Evolutionary conservation across 2,329 filamentous ascomycete genomes (phyloP).

Genomic region (Claviceps digitariae): DNA sequence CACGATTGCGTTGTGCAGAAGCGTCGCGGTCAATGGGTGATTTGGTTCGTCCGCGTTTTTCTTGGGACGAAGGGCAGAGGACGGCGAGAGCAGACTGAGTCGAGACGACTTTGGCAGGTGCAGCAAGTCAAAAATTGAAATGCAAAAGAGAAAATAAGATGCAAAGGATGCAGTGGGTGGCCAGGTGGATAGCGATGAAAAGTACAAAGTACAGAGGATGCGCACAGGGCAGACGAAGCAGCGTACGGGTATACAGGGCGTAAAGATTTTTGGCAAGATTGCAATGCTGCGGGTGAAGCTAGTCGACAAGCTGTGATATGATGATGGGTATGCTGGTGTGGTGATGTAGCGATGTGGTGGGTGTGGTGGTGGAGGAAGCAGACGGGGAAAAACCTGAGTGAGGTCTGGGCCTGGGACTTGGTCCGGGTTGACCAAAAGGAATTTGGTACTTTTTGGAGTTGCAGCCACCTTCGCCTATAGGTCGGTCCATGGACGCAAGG

Average conservation of each 20-base stretch:
- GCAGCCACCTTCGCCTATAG: slow-evolving; percentile 1
- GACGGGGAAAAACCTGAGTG: slow-evolving; percentile 20
- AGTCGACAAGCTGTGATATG: slow-evolving; percentile 5
- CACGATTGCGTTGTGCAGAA: not conserved
- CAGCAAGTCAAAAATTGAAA: not conserved
- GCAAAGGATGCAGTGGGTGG: too few species aligned
- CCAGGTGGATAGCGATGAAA: slow-evolving; percentile 4
- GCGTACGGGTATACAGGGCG: slow-evolving; percentile 6
- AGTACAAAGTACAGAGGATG: slow-evolving; percentile 5
- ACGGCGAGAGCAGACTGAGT: not conserved
- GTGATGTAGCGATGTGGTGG: not conserved
- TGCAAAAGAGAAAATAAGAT: slow-evolving; percentile 1
- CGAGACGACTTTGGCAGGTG: not conserved
- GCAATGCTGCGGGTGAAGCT: slow-evolving; percentile 7
- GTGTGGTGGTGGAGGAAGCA: slow-evolving; percentile 1
- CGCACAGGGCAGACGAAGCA: slow-evolving; percentile 3
- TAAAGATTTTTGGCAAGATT: slow-evolving; percentile 5
- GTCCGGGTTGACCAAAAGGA: slow-evolving; percentile 15
- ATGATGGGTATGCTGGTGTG: not conserved
- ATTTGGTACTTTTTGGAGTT: slow-evolving; percentile 17
- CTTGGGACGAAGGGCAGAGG: slow-evolving; percentile 1
- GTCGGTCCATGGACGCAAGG: not conserved
- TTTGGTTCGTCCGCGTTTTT: slow-evolving; percentile 3
- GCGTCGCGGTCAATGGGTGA: slow-evolving; percentile 1
- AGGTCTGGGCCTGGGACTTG: too few species aligned